Evolutionary conservation across 1,139 yeast genomes (phyloP), one percentile per base, ranked within the genome.

Genomic region (Hyphopichia pseudoburtonii): DNA sequence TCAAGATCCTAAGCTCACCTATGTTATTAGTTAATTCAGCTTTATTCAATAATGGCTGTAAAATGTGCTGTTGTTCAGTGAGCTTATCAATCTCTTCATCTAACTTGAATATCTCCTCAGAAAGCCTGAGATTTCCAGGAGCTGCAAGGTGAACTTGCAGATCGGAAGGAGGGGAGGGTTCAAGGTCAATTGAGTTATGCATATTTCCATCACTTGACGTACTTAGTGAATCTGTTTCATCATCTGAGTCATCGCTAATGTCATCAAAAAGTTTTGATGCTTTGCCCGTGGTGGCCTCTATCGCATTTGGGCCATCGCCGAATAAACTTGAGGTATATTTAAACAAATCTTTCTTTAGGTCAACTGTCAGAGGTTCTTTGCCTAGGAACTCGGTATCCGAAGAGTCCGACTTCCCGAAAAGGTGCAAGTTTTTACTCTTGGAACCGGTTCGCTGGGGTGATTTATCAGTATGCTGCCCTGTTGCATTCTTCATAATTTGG

Each of bases 11-110:
- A 36, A 86, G 61, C 51, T 89, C 95, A 2, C 79, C 70, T 5
- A 76, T 62, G 52, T 86, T 86, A 54, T 86, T 85, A 0, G 94
- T 86, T 25, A 89, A 64, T 50, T 87, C 95, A 0, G 97, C 96
- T 52, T 89, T 89, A 32, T 73, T 69, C 21, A 86, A 59, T 35
- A 90, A 66, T 4, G 92, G 85, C 14, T 75, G 77, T 28, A 89
- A 60, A 22, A 89, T 77, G 5, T 70, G 64, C 30, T 78, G 65
- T 53, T 89, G 96, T 40, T 78, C 78, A 31, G 73, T 69, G 24
- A 86, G 63, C 39, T 72, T 73, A 18, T 75, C 79, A n/a, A 88
- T 78, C 17, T 82, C 87, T 4, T 65, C 60, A 5, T 73, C 64
- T 12, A 86, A 56, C 15, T 66, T 71, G 3, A 68, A 64, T 28